These are phyloP conservation scores for Rhodotorula kratochvilovae DNA, from an alignment of 768 basidiomycete genomes.

Conservation along the genomic window DNA sequence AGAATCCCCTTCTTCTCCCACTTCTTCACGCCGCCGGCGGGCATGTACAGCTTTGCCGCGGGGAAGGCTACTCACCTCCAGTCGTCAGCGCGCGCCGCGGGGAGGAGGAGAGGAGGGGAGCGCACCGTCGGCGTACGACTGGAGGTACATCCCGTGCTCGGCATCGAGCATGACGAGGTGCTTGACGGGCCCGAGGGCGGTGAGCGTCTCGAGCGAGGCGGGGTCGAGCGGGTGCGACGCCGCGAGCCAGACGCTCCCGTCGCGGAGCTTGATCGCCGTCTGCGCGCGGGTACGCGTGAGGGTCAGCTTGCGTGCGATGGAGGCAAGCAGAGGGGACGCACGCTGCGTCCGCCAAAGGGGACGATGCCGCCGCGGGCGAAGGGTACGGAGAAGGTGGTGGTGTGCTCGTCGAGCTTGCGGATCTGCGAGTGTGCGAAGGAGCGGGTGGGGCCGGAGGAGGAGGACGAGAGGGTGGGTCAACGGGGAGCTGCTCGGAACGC, in stretches of 20 bases:
- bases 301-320: not conserved
- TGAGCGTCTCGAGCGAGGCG: conserved; percentile 62
- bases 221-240: conserved; percentile 69
- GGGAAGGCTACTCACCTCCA: conserved; percentile 3
- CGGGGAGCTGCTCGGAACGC: too few relatives aligned
- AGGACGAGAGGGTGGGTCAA: too few relatives aligned
- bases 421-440: too few relatives aligned
- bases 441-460: too few relatives aligned
- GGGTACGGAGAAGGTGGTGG: conserved; percentile 47
- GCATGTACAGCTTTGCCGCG: conserved; percentile 29
- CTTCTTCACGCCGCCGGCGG: not conserved
- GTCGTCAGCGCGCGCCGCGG: not conserved
- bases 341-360: conserved; percentile 66
- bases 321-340: conserved; percentile 2
- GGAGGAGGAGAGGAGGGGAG: not conserved
- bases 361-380: conserved; percentile 52
- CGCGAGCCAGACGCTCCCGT: conserved; percentile 73
- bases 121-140: conserved; percentile 24
- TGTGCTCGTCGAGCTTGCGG: conserved; percentile 32
- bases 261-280: conserved; percentile 67
- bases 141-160: conserved; percentile 29
- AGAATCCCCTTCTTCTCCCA: conserved; percentile 17
- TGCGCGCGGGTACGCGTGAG: conserved; percentile 45
- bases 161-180: conserved; percentile 21
- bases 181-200: conserved; percentile 67